Evolutionary conservation across 371 early-diverging fungal species (phyloP).

Genomic region (Conidiobolus incongruus): DNA sequence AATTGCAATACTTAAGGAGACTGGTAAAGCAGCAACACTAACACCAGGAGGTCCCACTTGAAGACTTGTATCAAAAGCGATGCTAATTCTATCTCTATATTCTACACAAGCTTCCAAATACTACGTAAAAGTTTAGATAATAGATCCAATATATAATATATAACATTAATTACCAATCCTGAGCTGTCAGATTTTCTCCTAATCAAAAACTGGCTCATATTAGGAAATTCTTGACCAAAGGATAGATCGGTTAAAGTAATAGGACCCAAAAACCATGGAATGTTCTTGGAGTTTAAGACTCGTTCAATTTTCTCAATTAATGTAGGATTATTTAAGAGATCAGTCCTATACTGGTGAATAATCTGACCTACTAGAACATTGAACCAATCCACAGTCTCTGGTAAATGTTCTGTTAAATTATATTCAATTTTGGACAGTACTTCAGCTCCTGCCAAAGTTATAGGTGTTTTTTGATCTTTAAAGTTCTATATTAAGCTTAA

Average conservation of each 20-base stretch:
- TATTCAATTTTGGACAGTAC: slow-evolving; percentile 36
- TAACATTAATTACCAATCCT: not conserved
- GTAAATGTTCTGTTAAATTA: slow-evolving; percentile 28
- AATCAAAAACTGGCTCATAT: slow-evolving; percentile 44
- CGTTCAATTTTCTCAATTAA: slow-evolving; percentile 49
- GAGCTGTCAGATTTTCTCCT: slow-evolving; percentile 23
- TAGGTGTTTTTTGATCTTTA: slow-evolving; percentile 11
- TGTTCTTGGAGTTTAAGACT: slow-evolving; percentile 46
- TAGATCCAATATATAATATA: not conserved
- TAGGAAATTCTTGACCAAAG: slow-evolving; percentile 73
- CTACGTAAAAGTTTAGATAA: slow-evolving; percentile 8
- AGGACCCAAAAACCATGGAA: slow-evolving; percentile 41
- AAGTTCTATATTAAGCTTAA: too few relatives aligned
- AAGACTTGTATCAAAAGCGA: slow-evolving; percentile 60
- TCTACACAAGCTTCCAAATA: slow-evolving; percentile 59
- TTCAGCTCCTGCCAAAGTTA: slow-evolving; percentile 9
- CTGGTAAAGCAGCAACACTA: slow-evolving; percentile 69
- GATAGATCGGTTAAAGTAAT: slow-evolving; percentile 73
- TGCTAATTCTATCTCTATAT: slow-evolving; percentile 48
- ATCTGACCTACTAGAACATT: slow-evolving; percentile 74
- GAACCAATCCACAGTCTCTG: slow-evolving; percentile 82
- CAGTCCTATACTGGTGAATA: slow-evolving; percentile 57
- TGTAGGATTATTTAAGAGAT: slow-evolving; percentile 47
- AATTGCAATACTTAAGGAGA: slow-evolving; percentile 59
- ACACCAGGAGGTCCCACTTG: slow-evolving; percentile 79